Evolutionary conservation across 345 rosid species (phyloP).

Genomic region (Orychophragmus violaceus): DNA sequence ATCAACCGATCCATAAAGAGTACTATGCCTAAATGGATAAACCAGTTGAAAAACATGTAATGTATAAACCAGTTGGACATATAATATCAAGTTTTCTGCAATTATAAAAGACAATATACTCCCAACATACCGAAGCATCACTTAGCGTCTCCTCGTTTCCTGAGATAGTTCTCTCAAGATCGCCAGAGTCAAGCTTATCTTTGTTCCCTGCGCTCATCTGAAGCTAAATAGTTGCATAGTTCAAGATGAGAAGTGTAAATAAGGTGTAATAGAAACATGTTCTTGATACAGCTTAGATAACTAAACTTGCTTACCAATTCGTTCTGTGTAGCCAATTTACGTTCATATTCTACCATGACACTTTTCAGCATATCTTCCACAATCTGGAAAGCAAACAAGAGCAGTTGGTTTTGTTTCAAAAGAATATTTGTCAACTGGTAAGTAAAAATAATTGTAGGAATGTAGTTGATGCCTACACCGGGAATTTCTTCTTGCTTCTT

Average conservation of each 20-base stretch:
- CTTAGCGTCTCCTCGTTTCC: slow-evolving; percentile 5
- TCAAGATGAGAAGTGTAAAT: neutral
- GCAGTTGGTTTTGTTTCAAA: neutral
- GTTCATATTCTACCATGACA: slow-evolving; percentile 74
- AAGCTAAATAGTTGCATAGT: neutral
- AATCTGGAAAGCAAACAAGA: slow-evolving; percentile 38
- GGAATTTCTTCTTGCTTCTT: slow-evolving; percentile 76
- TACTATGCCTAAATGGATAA: neutral
- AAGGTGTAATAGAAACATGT: neutral
- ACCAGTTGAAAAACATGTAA: slow-evolving; percentile 8
- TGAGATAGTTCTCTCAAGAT: slow-evolving; percentile 11
- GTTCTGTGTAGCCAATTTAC: slow-evolving; percentile 50
- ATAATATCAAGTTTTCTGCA: neutral
- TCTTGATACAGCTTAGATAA: neutral
- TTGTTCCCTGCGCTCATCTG: neutral
- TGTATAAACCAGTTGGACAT: neutral
- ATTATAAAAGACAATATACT: neutral
- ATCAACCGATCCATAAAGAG: neutral
- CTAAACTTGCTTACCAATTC: slow-evolving; percentile 44
- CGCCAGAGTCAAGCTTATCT: neutral
- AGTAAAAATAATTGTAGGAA: neutral
- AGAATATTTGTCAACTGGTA: neutral
- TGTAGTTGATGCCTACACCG: slow-evolving; percentile 35
- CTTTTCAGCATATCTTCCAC: slow-evolving; percentile 78
- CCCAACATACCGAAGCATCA: slow-evolving; percentile 12